Evolutionary conservation across 345 rosid genomes (phyloP), one percentile per base, ranked within the genome.

Genomic region (Gossypium herbaceum): DNA sequence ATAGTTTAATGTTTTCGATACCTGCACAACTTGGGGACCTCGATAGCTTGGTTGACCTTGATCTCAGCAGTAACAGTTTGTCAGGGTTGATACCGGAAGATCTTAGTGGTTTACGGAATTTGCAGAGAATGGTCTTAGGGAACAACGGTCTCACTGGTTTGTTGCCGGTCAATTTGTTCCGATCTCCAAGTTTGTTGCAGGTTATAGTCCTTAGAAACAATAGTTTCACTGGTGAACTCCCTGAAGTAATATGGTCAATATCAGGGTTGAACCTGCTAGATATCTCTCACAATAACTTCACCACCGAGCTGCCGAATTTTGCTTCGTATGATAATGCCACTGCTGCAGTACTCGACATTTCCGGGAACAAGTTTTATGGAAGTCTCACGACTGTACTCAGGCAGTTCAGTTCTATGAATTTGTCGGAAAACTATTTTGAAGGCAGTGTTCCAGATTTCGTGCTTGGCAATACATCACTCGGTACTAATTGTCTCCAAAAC

Each of bases 371-470:
- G 80, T 90, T 95, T 67, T 95, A 87, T 56, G 98, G 98, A 52
- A 76, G 73, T 80, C 92, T 93, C 59, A 86, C 83, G 29, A 79
- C 73, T 11, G 45, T 82, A 39, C 84, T 91, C 9, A 55, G 75
- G 75, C 87, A 87, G 81, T 95, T 90, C 77, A 58, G 73, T 39
- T 72, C 24, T 4, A 59, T 78, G 55, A 83, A 90, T 81, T 82
- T 95, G 77, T 89, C 97, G 2, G 87, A 88, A 67, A 95, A 95
- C 67, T 95, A 89, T 76, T 91, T 95, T 27, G 80, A 91, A 73
- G 98, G 99, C 62, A 79, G 69, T 77, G 87, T 93, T 88, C 98
- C 94, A 1, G 86, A 84, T 17, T 90, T 82, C 77, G 80, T 83
- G 73, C 58, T 6, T 61, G 22, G 22, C 12, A 91, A 90, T 74